Conservation (phyloP, 1,139 yeast species). For the Hansenula lynferdii region DNA sequence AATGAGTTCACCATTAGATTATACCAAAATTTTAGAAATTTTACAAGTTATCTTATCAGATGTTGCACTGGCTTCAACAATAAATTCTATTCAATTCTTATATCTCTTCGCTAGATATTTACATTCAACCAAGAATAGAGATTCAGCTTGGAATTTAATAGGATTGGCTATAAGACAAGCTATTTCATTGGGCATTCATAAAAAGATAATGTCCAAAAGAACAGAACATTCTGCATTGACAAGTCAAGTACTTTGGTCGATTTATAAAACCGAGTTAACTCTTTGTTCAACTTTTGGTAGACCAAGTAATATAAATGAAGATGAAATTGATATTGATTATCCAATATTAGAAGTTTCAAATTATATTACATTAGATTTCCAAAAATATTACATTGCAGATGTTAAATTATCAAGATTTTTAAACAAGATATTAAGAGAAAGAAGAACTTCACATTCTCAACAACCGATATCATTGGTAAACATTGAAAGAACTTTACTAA, state of each 20-base stretch:
- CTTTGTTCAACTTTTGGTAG: slow-evolving; percentile 37
- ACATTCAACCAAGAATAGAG: slow-evolving; percentile 38
- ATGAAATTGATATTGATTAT: slow-evolving; percentile 65
- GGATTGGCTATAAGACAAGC: slow-evolving; percentile 41
- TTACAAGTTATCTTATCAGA: slow-evolving; percentile 37
- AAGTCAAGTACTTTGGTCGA: slow-evolving; percentile 32
- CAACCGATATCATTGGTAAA: slow-evolving; percentile 32
- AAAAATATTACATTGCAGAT: slow-evolving; percentile 27
- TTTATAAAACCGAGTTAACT: slow-evolving; percentile 32
- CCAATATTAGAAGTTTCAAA: slow-evolving; percentile 56
- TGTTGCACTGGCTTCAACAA: slow-evolving; percentile 35
- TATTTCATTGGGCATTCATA: slow-evolving; percentile 38
- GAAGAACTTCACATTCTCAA: slow-evolving; percentile 26
- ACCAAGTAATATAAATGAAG: slow-evolving; percentile 34
- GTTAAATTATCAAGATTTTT: slow-evolving; percentile 30
- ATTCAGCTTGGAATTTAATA: slow-evolving; percentile 39
- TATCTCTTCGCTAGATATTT: slow-evolving; percentile 36
- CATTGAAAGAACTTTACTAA: slow-evolving; percentile 31
- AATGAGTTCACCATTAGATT: slow-evolving; percentile 16
- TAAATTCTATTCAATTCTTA: slow-evolving; percentile 37
- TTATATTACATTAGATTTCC: slow-evolving; percentile 25
- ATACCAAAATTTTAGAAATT: slow-evolving; percentile 30
- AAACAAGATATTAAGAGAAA: slow-evolving; percentile 31
- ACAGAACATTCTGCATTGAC: slow-evolving; percentile 9
- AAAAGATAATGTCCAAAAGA: slow-evolving; percentile 21